Conservation (phyloP, 495 filamentous ascomycete species). For the Penicillium mononematosum region DNA sequence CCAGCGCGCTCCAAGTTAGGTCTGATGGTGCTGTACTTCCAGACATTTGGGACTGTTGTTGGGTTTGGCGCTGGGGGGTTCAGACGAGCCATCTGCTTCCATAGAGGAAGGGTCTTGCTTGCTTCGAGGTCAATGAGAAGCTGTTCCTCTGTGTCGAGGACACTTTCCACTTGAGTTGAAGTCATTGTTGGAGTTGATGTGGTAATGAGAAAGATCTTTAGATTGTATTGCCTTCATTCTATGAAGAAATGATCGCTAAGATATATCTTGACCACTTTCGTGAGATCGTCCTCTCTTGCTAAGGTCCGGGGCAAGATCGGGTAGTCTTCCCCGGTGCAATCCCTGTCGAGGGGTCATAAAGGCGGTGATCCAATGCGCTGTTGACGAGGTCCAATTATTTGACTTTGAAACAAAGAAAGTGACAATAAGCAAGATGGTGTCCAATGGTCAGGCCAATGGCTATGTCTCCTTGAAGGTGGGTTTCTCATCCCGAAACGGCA, state of each 20-base stretch:
- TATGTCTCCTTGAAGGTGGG: not conserved
- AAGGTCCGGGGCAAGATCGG: not conserved
- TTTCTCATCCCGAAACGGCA: not conserved
- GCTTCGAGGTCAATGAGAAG: slow-evolving; percentile 25
- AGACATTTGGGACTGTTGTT: slow-evolving; percentile 35
- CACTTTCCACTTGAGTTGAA: slow-evolving; percentile 1
- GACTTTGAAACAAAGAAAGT: not conserved
- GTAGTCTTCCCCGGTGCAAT: not conserved
- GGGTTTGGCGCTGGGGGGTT: slow-evolving; percentile 48
- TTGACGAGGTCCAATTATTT: not conserved
- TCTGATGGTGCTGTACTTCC: slow-evolving; percentile 42
- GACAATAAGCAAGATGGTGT: not conserved
- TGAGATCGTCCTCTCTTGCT: not conserved
- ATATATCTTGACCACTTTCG: not conserved
- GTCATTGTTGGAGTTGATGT: not conserved
- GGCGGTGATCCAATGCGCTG: not conserved
- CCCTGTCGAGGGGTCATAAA: not conserved
- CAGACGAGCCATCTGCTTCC: slow-evolving; percentile 45
- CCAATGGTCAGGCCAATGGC: not conserved
- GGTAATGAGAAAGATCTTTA: not conserved
- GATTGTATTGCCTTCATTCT: not conserved
- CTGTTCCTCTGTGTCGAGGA: slow-evolving; percentile 27
- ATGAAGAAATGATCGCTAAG: not conserved
- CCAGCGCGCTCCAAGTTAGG: slow-evolving; percentile 43
- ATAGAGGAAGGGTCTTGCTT: slow-evolving; percentile 36